Percentiles rank a stretch among this genome's conserved stretches.
Evolutionary conservation across 371 early-diverging fungal genomes (phyloP).

Genomic region (Coemansia sp.): DNA sequence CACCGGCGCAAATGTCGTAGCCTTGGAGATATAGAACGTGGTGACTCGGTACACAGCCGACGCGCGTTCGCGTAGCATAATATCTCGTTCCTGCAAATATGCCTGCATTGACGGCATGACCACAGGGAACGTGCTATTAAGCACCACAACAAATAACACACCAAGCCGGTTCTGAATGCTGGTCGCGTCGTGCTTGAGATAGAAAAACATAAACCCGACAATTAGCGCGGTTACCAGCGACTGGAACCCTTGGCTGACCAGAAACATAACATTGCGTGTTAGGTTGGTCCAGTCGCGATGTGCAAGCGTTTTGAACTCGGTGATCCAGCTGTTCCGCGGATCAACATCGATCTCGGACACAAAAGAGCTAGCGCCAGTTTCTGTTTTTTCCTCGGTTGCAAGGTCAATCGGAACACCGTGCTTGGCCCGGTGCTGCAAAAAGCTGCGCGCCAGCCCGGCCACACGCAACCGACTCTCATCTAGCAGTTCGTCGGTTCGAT

Average conservation of each 20-base stretch:
- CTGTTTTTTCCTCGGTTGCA: background rate
- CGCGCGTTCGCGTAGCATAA: slow-evolving; percentile 50
- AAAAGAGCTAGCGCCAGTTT: background rate
- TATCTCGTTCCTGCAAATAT: slow-evolving; percentile 42
- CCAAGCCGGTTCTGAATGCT: slow-evolving; percentile 51
- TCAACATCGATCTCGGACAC: slow-evolving; percentile 49
- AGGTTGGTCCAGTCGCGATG: slow-evolving; percentile 48
- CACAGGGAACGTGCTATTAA: slow-evolving; percentile 40
- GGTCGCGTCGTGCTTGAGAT: slow-evolving; percentile 38
- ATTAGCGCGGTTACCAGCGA: slow-evolving; percentile 34
- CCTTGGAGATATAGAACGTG: slow-evolving; percentile 45
- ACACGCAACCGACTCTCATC: slow-evolving; percentile 31
- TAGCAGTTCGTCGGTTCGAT: slow-evolving; percentile 23
- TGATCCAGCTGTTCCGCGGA: slow-evolving; percentile 43
- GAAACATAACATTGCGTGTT: slow-evolving; percentile 35
- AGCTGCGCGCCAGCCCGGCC: slow-evolving; percentile 26
- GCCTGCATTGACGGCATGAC: slow-evolving; percentile 45
- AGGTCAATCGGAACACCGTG: background rate
- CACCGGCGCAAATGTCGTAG: slow-evolving; percentile 42
- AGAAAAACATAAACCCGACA: slow-evolving; percentile 52
- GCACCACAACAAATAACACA: slow-evolving; percentile 42
- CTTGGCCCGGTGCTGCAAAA: slow-evolving; percentile 20
- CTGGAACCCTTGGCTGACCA: slow-evolving; percentile 35
- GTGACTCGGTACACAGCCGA: slow-evolving; percentile 47
- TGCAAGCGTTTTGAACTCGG: slow-evolving; percentile 41